Conservation (phyloP, 305 asterid species). For the Fraxinus angustifolia region DNA sequence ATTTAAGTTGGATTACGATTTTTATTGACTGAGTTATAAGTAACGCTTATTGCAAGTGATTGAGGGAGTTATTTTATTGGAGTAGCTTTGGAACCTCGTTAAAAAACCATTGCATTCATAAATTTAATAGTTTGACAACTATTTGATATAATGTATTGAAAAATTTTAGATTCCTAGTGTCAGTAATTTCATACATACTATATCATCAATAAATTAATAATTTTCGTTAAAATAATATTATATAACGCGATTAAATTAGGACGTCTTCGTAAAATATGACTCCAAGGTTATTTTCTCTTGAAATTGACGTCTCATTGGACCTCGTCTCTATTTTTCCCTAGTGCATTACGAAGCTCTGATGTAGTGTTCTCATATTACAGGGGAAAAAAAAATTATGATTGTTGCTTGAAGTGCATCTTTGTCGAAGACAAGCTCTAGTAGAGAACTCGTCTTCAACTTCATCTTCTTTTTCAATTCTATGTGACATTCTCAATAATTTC, state of each 20-base stretch:
- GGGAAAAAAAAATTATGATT: neutral
- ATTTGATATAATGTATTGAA: too few relatives aligned
- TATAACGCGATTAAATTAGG: too few relatives aligned
- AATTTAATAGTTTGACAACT: too few relatives aligned
- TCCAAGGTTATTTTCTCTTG: neutral
- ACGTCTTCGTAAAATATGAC: too few relatives aligned
- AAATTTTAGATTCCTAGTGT: too few relatives aligned
- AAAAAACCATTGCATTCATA: neutral
- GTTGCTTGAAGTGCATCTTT: neutral
- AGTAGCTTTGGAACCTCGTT: neutral
- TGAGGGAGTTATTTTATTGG: neutral
- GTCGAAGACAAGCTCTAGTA: neutral
- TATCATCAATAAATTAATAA: too few relatives aligned
- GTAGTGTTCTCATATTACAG: neutral
- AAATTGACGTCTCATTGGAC: neutral
- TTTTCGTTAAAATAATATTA: too few relatives aligned
- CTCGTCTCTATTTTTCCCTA: neutral
- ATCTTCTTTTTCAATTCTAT: neutral
- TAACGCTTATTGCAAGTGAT: neutral
- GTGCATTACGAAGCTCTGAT: neutral
- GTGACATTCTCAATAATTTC: neutral
- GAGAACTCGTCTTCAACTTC: neutral
- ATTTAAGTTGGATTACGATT: neutral
- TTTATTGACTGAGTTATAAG: neutral
- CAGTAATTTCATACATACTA: too few relatives aligned